Base-by-base conservation (phyloP, 169 alveolate genomes). In the Toxoplasma gondii region DNA sequence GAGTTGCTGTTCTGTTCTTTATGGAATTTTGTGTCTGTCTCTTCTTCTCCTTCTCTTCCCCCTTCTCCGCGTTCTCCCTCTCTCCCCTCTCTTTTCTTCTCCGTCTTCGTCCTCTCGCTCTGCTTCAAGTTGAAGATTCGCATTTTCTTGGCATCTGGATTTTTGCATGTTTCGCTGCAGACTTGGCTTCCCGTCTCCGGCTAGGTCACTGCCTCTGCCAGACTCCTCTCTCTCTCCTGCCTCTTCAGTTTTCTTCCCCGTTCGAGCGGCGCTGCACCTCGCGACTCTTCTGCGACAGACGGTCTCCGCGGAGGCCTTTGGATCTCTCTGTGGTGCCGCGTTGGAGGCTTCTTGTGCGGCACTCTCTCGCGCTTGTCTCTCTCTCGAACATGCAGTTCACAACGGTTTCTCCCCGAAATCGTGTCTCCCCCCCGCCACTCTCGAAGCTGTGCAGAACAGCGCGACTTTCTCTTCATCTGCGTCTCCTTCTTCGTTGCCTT, bases 311-410 rank as follows among this genome's bases (percentile, higher is more conserved):
- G 84, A 74, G 49, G 84, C 84, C 45, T 74, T 10, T n/a, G 44
- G 49, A 1, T 74, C 84, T 36, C 84, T 74, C 84, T 74, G 84
- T n/a, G n/a, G 84, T 44, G 38, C 84, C 16, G 84, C 84, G 27
- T 24, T 74, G 16, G 84, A 74, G 84, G 84, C 84, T 4, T 64
- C 34, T 64, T 64, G 74, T 31, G 34, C 22, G 31, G 74, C 74
- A 1, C 74, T 64, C 74, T 16, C 34, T 27, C 34, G n/a, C 74
- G 74, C 74, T 31, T 16, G 34, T 7, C 74, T 16, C 74, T 64
- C 34, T 4, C 74, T 64, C 34, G 74, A 64, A 27, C 9, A 1
- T 19, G 74, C 74, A 27, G 22, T 64, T 27, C 34, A 64, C 34
- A 16, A 31, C 74, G 31, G 74, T 27, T 7, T 27, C 29, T 16